Conservation (phyloP, 2,329 filamentous ascomycete genomes). For the Lasiodiplodia sp. region DNA sequence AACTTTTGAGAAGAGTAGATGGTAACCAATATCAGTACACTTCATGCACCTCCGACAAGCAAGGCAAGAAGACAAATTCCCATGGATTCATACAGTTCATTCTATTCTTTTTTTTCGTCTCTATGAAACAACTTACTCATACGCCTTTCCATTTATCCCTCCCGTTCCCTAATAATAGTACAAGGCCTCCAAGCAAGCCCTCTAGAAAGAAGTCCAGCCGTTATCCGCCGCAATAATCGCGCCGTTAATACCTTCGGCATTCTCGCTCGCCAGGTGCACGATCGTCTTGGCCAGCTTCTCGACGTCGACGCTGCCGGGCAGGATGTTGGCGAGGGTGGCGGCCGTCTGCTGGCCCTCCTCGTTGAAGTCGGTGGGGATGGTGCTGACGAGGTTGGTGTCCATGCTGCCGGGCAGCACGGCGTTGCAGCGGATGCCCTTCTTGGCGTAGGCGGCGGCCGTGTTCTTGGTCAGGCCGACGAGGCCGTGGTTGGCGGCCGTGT, state of each 20-base stretch:
- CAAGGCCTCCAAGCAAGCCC: too few species aligned
- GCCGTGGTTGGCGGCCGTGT: constrained; percentile 56
- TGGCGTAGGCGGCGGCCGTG: constrained; percentile 55
- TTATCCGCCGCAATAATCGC: constrained; percentile 33
- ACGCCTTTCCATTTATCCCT: too few species aligned
- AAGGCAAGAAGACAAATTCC: background rate
- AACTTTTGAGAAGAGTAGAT: too few species aligned
- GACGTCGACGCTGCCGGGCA: constrained; percentile 35
- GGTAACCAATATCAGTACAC: too few species aligned
- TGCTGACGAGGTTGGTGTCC: constrained; percentile 57
- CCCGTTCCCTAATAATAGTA: too few species aligned
- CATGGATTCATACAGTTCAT: too few species aligned
- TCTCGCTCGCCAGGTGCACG: constrained; percentile 43
- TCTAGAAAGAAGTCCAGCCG: constrained; percentile 28
- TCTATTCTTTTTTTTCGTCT: too few species aligned
- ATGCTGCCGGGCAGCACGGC: constrained; percentile 53
- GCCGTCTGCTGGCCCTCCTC: constrained; percentile 37
- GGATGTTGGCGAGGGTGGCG: constrained; percentile 33
- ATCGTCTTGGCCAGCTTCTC: constrained; percentile 44
- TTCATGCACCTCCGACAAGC: background rate
- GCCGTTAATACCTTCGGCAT: constrained; percentile 43
- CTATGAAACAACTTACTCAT: too few species aligned
- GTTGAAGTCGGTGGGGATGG: constrained; percentile 45
- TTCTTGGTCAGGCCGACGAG: constrained; percentile 58
- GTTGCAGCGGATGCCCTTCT: constrained; percentile 56